These are phyloP conservation scores for Jackrogersella minutella DNA, from an alignment of 495 filamentous ascomycete genomes.

Conservation along the genomic window DNA sequence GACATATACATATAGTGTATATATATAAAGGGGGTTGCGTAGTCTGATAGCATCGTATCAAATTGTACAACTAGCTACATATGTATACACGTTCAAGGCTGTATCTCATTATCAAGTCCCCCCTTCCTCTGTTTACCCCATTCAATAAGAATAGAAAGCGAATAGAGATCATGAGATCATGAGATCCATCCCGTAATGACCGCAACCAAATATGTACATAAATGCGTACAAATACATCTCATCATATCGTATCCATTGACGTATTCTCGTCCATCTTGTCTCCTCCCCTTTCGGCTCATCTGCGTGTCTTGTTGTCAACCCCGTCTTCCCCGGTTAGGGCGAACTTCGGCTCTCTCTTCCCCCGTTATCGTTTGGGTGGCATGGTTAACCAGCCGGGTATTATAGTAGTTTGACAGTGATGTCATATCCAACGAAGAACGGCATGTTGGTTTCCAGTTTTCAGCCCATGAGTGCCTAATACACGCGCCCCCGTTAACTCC, in stretches of 20 bases:
- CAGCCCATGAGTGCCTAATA: neutral
- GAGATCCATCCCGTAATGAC: constrained; percentile 10
- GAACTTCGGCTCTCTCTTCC: neutral
- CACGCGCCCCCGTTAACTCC: neutral
- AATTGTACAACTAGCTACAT: neutral
- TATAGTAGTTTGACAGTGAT: constrained; percentile 2
- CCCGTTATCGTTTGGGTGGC: neutral
- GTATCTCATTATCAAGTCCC: constrained; percentile 26
- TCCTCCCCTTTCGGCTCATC: neutral
- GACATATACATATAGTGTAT: no score
- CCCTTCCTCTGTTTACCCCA: neutral
- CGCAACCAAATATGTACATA: constrained; percentile 5
- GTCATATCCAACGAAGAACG: neutral
- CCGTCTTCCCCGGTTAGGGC: neutral
- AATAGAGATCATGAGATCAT: constrained; percentile 12
- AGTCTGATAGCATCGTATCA: neutral
- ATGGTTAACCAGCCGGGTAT: constrained; percentile 21
- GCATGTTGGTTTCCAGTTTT: neutral
- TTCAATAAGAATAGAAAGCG: neutral
- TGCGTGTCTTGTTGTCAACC: neutral
- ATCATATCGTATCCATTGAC: constrained; percentile 11
- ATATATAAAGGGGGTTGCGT: no score
- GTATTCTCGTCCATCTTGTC: neutral
- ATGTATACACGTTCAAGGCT: constrained; percentile 33
- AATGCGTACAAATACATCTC: constrained; percentile 25